These are phyloP conservation scores for Coniosporium apollinis DNA, from an alignment of 495 filamentous ascomycete species.

Conservation along the genomic window DNA sequence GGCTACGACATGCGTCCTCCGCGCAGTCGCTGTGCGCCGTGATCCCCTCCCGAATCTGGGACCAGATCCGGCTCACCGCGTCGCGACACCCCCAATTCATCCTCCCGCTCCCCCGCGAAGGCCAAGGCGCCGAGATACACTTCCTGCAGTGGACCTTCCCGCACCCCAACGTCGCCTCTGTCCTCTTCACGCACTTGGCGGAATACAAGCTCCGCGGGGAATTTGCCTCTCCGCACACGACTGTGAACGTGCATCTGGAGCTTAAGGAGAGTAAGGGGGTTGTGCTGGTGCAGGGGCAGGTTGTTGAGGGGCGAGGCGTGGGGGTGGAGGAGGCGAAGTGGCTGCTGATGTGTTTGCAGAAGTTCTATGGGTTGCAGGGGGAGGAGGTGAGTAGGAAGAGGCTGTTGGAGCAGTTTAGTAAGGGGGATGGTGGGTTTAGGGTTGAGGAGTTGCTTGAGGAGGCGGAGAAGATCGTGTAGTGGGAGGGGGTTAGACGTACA, in stretches of 20 bases:
- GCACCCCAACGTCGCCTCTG: constrained; percentile 49
- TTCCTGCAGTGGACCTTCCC: constrained; percentile 65
- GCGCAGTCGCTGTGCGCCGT: constrained; percentile 61
- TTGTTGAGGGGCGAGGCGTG: constrained; percentile 62
- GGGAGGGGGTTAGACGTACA: too few species aligned
- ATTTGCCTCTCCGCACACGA: constrained; percentile 81
- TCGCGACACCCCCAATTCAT: constrained; percentile 72
- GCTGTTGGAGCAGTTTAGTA: constrained; percentile 66
- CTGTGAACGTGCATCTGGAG: constrained; percentile 77
- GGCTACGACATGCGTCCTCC: constrained; percentile 61
- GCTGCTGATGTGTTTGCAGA: constrained; percentile 86
- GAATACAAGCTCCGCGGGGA: constrained; percentile 86
- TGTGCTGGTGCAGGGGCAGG: constrained; percentile 68
- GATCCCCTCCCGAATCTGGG: constrained; percentile 56
- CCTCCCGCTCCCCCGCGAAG: constrained; percentile 56
- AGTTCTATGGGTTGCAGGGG: constrained; percentile 61
- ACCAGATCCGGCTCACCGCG: constrained; percentile 47
- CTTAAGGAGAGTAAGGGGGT: constrained; percentile 52
- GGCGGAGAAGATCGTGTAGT: constrained; percentile 49
- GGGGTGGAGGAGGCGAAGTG: constrained; percentile 64
- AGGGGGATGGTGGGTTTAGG: constrained; percentile 58
- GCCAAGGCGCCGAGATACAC: constrained; percentile 61
- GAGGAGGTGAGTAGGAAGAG: constrained; percentile 37
- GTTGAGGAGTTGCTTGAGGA: constrained; percentile 75
- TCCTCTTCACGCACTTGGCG: constrained; percentile 83